Evolutionary conservation across 1,284 basidiomycete genomes (phyloP), one percentile per base, ranked within the genome.

Genomic region (Irpex sp.): DNA sequence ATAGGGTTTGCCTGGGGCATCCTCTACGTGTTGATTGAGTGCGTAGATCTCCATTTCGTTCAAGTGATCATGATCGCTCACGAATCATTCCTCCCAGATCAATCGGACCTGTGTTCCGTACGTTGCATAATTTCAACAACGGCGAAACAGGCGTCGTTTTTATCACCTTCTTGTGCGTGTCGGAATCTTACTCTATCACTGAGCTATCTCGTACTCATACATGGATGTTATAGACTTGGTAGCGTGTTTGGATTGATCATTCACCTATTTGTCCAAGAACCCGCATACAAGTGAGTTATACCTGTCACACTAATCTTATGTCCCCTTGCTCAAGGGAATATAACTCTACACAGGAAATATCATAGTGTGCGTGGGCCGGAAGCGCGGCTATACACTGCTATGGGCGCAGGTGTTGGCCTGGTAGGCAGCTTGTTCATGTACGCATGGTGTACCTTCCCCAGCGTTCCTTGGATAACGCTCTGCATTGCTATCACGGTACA

Each of bases 1-100:
- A 77, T 87, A 57, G 89, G 88, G 1, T 87, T 91, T 64, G 83
- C 83, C 0, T 94, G 92, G 92, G 92, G 92, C 0, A 82, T 94
- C 9, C 74, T 90, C 57, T 94, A 86, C 71, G 85, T 83, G 63
- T 76, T 92, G 64, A 78, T 93, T 36, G 85, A 87, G 81, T 89
- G 66, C 9, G 82, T 26, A 9, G 40, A 44, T 44, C n/a, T 51
- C 36, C 56, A 62, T 13, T 4, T 31, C 13, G 21, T 51, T 26
- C 26, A 26, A 26, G 26, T 26, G 26, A 26, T 26, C 26, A 26
- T 26, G 26, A 26, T 26, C 26, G 26, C 26, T 26, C 26, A 26
- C 26, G 26, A 26, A 26, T n/a, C 13, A 31, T 21, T 21, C 19
- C 49, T 26, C 44, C 3, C 66, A 89, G 87, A 67, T 87, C 89